Evolutionary conservation across 1,284 basidiomycete species (phyloP), one percentile per base, ranked within the genome.

Genomic region (Inonotus hispidus): DNA sequence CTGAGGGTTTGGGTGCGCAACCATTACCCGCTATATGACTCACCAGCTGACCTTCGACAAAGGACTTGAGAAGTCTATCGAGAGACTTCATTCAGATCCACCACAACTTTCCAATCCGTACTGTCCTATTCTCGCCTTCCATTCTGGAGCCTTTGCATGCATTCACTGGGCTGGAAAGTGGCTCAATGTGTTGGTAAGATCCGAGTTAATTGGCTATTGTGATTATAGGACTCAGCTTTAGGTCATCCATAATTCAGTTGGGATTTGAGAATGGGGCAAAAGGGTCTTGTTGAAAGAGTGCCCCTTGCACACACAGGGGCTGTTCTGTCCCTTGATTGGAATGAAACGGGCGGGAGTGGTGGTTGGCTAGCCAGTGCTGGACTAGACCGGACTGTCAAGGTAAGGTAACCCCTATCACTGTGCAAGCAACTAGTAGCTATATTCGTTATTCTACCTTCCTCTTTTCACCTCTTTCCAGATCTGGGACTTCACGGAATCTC

Each of bases 361-460:
- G 90, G 91, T 0, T 95, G 92, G 92, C 78, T 95, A 16, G 88
- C 87, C 0, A 93, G 88, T 65, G 90, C 87, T 5, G 90, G 92
- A 0, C 76, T 93, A 27, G 92, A 95, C 72, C 80, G 85, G 52
- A 87, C 82, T 21, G 91, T 94, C 46, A 93, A 93, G 77, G 90
- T 87, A 43, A 64, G 60, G 2, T 29, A 35, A 41, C 25, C 49
- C 47, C 43, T 57, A 13, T 56, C 21, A 56, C n/a, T 53, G 39
- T 27, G 29, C 8, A 16, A 72, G 68, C 45, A 59, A 14, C 25
- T 64, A 55, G 35, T 53, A 13, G 14, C 45, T 35, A n/a, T 41
- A 66, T 35, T 57, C 21, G 35, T 25, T 21, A 32, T 52, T 64
- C 55, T 27, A 0, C 25, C 39, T 54, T 54, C 41, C 13, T 60